Evolutionary conservation across 768 basidiomycete genomes (phyloP).

Genomic region (Lactifluus rugatus): DNA sequence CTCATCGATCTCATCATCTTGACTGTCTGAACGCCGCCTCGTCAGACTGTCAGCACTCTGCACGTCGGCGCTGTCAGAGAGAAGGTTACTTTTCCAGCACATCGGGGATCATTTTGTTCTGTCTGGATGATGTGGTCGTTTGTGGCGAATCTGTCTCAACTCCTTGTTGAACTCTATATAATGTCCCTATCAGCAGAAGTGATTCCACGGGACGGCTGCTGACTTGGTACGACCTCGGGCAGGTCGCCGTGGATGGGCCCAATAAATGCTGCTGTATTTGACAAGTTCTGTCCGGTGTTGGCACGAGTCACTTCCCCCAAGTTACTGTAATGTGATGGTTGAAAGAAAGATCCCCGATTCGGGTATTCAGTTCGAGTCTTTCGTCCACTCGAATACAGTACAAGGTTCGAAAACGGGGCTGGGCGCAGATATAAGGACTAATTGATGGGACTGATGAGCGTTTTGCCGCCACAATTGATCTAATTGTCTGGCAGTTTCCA

Average conservation of each 20-base stretch:
- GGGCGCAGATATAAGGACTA: background rate
- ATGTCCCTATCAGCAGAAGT: background rate
- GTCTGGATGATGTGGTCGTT: background rate
- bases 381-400: no score
- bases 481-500: slow-evolving; percentile 1
- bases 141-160: background rate
- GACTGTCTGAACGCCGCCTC: no score
- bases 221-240: background rate
- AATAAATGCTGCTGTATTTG: background rate
- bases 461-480: background rate
- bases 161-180: background rate
- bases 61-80: background rate
- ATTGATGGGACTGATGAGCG: background rate
- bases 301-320: no score
- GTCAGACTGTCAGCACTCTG: no score
- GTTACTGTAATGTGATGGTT: no score
- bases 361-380: background rate
- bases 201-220: background rate
- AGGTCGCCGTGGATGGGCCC: background rate
- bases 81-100: background rate
- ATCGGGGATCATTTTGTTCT: background rate
- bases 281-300: background rate
- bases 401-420: background rate
- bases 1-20: no score
- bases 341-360: background rate